These are phyloP conservation scores for Fusarium chaquense DNA, from an alignment of 2,329 filamentous ascomycete species.

Conservation along the genomic window DNA sequence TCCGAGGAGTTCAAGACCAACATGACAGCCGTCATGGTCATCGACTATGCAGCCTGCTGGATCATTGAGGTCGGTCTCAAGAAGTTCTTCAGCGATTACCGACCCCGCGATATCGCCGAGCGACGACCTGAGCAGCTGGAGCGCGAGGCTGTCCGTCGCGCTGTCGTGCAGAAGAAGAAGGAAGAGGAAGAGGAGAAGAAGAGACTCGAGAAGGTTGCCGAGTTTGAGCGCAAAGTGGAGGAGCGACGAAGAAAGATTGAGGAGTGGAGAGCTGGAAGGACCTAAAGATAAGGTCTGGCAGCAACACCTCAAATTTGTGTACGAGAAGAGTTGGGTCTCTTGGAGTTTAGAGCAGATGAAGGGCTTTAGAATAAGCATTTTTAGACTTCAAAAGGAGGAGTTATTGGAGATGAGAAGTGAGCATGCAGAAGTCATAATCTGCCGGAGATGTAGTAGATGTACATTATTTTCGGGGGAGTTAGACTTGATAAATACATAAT, in stretches of 20 bases:
- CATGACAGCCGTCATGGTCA: conserved; percentile 84
- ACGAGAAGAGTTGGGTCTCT: conserved; percentile 2
- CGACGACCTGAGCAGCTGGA: conserved; percentile 87
- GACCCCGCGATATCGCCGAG: conserved; percentile 91
- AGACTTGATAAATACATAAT: conserved; percentile 39
- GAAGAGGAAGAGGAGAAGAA: conserved; percentile 66
- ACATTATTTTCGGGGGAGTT: conserved; percentile 31
- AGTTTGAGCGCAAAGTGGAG: conserved; percentile 69
- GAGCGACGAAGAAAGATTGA: conserved; percentile 63
- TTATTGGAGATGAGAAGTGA: background rate
- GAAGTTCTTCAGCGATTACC: conserved; percentile 87
- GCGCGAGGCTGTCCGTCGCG: conserved; percentile 74
- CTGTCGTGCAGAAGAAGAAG: conserved; percentile 60
- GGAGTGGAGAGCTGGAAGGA: conserved; percentile 58
- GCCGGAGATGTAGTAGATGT: conserved; percentile 15
- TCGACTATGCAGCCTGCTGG: conserved; percentile 90
- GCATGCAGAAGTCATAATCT: conserved; percentile 1
- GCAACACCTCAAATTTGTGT: background rate
- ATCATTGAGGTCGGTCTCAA: conserved; percentile 90
- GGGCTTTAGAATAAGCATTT: conserved; percentile 31
- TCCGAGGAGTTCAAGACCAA: conserved; percentile 87
- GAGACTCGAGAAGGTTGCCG: conserved; percentile 66
- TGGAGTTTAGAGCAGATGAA: conserved; percentile 26
- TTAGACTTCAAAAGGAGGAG: conserved; percentile 27
- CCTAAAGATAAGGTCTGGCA: background rate